Evolutionary conservation across 2,329 filamentous ascomycete species (phyloP).

Genomic region (Chaetomiaceae sp.): DNA sequence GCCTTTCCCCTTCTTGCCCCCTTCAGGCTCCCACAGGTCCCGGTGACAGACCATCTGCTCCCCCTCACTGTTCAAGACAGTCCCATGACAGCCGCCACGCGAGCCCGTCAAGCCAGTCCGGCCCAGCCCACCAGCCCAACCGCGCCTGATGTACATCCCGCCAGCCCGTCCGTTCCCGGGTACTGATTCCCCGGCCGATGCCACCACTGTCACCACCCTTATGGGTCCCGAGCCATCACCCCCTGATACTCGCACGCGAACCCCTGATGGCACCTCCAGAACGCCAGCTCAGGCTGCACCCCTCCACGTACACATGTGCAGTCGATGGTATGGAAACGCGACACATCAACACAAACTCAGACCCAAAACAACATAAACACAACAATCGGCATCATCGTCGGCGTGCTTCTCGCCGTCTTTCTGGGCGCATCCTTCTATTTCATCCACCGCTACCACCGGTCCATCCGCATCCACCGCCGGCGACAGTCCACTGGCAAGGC

Average conservation of each 20-base stretch:
- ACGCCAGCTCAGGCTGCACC: too few relatives aligned
- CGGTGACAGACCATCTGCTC: background rate
- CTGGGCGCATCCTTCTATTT: slow-evolving; percentile 36
- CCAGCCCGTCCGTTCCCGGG: background rate
- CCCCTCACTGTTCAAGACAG: slow-evolving; percentile 1
- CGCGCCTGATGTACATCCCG: slow-evolving; percentile 4
- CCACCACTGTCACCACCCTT: too few relatives aligned
- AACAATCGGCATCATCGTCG: slow-evolving; percentile 42
- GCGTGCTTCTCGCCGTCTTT: slow-evolving; percentile 39
- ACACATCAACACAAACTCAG: too few relatives aligned
- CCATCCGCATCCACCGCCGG: slow-evolving; percentile 34
- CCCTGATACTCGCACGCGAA: too few relatives aligned
- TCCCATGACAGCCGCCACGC: slow-evolving; percentile 8
- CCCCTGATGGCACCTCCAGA: too few relatives aligned
- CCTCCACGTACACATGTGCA: too few relatives aligned
- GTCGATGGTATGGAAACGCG: too few relatives aligned
- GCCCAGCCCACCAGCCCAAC: background rate
- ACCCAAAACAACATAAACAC: slow-evolving; percentile 17
- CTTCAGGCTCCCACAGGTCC: background rate
- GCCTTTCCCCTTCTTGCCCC: background rate
- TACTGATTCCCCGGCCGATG: background rate
- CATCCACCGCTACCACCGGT: slow-evolving; percentile 37
- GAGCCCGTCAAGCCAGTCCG: background rate
- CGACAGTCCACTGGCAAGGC: too few relatives aligned
- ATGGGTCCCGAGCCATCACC: too few relatives aligned